phyloP scores from a whole-genome alignment of 2,329 filamentous ascomycete species.

The Colletotrichum gloeosporioides region DNA sequence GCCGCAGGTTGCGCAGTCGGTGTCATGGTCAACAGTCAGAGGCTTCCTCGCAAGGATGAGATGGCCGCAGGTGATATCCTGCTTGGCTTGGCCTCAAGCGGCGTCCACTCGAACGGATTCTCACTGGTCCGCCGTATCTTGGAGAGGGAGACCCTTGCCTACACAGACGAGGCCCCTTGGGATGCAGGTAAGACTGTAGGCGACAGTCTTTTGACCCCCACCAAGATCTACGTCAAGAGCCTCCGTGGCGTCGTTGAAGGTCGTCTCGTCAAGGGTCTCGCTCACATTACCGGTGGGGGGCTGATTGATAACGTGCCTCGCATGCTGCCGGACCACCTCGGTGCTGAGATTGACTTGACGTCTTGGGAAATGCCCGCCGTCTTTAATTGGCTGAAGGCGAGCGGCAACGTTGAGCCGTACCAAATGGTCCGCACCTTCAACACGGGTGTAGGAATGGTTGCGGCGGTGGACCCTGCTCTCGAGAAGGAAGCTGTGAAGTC shows the following conservation, averaged over 20 bases:
- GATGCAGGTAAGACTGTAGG: conserved; percentile 68
- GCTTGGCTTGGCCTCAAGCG: conserved; percentile 83
- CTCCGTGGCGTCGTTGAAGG: conserved; percentile 70
- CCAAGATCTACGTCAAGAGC: conserved; percentile 89
- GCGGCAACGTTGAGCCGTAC: conserved; percentile 70
- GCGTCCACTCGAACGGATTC: conserved; percentile 96
- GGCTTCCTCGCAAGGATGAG: conserved; percentile 75
- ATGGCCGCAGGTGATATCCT: conserved; percentile 88
- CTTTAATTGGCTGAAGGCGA: conserved; percentile 83
- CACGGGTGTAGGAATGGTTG: conserved; percentile 92
- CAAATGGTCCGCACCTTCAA: conserved; percentile 97
- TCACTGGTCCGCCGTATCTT: conserved; percentile 94
- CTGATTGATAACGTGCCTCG: conserved; percentile 93
- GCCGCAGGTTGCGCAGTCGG: conserved; percentile 90
- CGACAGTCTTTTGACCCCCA: conserved; percentile 82
- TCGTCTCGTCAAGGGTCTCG: conserved; percentile 83
- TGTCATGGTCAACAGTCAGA: conserved; percentile 71
- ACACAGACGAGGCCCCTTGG: conserved; percentile 81
- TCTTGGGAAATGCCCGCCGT: conserved; percentile 79
- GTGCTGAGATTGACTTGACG: conserved; percentile 80
- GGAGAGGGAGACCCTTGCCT: conserved; percentile 72
- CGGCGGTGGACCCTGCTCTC: conserved; percentile 74
- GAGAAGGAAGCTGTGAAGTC: conserved; percentile 64
- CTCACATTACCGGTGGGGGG: conserved; percentile 96
- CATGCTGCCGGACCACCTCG: conserved; percentile 81